These are phyloP conservation scores for Kwoniella sp. DNA, from an alignment of 768 basidiomycete genomes.

Conservation along the genomic window DNA sequence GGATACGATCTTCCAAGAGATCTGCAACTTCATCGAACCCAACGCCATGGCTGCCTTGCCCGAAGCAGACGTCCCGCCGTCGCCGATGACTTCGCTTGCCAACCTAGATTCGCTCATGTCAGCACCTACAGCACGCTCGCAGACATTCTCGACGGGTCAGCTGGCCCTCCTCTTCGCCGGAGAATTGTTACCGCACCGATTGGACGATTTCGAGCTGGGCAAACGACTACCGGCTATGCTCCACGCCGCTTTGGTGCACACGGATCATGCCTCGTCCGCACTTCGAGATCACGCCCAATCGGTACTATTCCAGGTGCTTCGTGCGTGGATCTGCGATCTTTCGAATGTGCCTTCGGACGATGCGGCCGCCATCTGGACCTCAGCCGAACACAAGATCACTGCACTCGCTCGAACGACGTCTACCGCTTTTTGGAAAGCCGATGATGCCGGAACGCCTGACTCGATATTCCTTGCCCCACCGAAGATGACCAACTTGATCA, in stretches of 20 bases:
- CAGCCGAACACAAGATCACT: constrained; percentile 35
- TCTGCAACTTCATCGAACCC: constrained; percentile 83
- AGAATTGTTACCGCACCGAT: constrained; percentile 50
- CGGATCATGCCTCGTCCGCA: constrained; percentile 74
- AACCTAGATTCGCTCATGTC: constrained; percentile 57
- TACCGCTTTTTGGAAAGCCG: constrained; percentile 49
- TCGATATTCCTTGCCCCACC: constrained; percentile 47
- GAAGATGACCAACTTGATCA: constrained; percentile 61
- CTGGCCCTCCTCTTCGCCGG: constrained; percentile 76
- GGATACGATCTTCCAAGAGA: constrained; percentile 72
- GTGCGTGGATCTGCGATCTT: constrained; percentile 66
- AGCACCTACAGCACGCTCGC: constrained; percentile 55
- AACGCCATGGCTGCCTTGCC: constrained; percentile 77
- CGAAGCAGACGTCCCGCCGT: constrained; percentile 51
- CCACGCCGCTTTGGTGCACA: constrained; percentile 76
- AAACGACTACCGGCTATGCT: constrained; percentile 71
- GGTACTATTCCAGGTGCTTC: constrained; percentile 82
- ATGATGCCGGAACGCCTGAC: constrained; percentile 31
- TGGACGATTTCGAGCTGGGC: constrained; percentile 71
- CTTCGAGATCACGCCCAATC: constrained; percentile 71
- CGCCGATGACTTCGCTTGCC: constrained; percentile 62
- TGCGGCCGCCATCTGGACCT: constrained; percentile 35
- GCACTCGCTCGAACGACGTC: constrained; percentile 32
- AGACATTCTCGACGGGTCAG: constrained; percentile 73
- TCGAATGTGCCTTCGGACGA: constrained; percentile 35